Evolutionary conservation across 2,329 filamentous ascomycete genomes (phyloP), one percentile per base, ranked within the genome.

Genomic region (Colletotrichum echinochloae): DNA sequence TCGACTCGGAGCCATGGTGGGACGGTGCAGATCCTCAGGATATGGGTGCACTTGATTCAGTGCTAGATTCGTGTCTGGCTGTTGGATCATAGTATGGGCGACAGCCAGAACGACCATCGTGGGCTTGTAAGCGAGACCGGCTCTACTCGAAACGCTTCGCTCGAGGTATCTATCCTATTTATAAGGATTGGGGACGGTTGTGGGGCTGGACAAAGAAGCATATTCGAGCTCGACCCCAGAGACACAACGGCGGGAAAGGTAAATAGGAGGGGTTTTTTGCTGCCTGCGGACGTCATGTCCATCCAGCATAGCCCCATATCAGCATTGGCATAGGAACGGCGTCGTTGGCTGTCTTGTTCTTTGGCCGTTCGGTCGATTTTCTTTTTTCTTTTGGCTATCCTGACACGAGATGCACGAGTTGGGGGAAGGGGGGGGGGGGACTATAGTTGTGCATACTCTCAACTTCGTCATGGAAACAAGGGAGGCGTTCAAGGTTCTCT

Each of bases 1-100:
- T 89, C 54, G 89, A 91, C 75, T 79, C 78, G 23, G 71, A 90
- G 16, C 78, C 82, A n/a, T 83, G 84, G 73, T 92, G 90, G 90
- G 89, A 91, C 57, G 90, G 90, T 3, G 86, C 86, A 48, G 86
- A 87, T 57, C 73, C 74, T 3, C 79, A 82, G 37, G 89, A 91
- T 72, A 83, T 83, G 74, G 81, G 84, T 57, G 79, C 83, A 65
- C 81, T 92, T 33, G 86, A 91, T 74, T 81, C 79, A 49, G 82
- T 91, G 20, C 81, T 91, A 60, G 88, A 90, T 70, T 87, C 86
- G 3, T 86, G 86, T 70, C 79, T 89, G 41, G 83, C 84, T 9
- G 86, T 85, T 66, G 82, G 81, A 51, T 84, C 78, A 48, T 73
- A 72, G 67, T 51, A 55, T 23, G 72, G 55, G 49, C 35, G n/a